phyloP scores from a whole-genome alignment of 164 flowering plant genomes.

The Sextonia rubra region DNA sequence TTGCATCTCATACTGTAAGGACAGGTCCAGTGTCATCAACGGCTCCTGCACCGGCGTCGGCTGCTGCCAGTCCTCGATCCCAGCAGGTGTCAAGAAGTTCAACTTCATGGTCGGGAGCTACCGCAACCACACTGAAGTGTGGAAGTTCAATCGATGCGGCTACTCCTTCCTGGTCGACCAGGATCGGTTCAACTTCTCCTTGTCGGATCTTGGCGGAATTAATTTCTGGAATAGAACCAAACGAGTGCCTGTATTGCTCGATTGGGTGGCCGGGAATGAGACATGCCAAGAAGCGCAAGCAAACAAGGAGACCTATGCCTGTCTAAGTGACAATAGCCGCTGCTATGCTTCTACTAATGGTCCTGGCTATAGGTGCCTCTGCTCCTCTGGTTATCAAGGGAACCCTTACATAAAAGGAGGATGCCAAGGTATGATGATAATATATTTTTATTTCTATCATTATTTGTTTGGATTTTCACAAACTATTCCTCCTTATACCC shows the following conservation, averaged over 20 bases:
- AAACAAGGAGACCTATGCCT: background rate
- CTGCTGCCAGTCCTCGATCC: conserved; percentile 3
- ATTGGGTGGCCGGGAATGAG: background rate
- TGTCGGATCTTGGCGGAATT: background rate
- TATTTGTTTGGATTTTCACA: too few relatives aligned
- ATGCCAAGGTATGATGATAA: background rate
- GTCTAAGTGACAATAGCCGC: background rate
- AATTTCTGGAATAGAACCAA: background rate
- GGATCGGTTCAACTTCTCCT: background rate
- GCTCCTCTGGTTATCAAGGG: background rate
- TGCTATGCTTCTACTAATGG: background rate
- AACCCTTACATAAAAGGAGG: background rate
- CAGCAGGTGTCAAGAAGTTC: background rate
- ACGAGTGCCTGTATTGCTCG: background rate
- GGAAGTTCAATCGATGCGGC: background rate
- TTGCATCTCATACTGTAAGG: background rate
- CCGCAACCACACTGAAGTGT: background rate
- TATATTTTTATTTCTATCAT: too few relatives aligned
- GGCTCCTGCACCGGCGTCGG: background rate
- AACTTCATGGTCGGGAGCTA: background rate
- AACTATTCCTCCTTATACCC: too few relatives aligned
- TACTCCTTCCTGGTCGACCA: background rate
- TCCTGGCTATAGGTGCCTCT: background rate
- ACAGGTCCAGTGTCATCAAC: background rate
- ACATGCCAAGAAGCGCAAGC: background rate